Evolutionary conservation across 164 flowering plant species (phyloP), one percentile per base, ranked within the genome.

Genomic region (Stephania yunnanensis): DNA sequence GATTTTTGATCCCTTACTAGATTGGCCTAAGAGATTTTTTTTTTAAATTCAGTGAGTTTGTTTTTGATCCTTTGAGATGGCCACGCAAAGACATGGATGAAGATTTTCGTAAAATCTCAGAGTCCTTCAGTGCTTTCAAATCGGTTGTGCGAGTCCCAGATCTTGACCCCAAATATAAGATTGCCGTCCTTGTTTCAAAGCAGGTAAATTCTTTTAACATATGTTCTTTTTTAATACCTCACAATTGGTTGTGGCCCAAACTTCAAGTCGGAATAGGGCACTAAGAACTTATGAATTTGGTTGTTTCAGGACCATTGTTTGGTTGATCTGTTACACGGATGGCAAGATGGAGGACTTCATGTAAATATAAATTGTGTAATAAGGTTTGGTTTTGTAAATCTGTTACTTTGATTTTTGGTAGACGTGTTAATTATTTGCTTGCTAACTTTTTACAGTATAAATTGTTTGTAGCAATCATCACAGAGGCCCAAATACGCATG

Each of bases 321-420:
- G 78, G 90, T 91, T 70, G 98, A 95, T 69, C 73, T 92, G 83
- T 80, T 95, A 72, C 92, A 91, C 85, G 87, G 84, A 73, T 92
- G 97, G 99, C 99, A 93, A 80, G 92, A 89, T 75, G 88, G 96
- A 45, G 88, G 79, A 79, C 87, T 93, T 76, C 98, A 96, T 22
- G 90, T 95, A 30, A 89, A 92, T 73, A 87, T 95, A 73, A 90
- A 87, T 71, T 84, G 92, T 78, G 99, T 95, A 5, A 92, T 95
- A 84, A 93, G 99, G 99, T 93, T 68, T 79, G 76, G 25, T 52
- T 11, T 11, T 73, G 31, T 42, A 13, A 44, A 8, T 79, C 42
- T 36, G 42, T 36, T 36, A 36, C 42, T 36, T 30, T 44, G 52
- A 17, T 9, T 20, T 25, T 22, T 71, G 36, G 58, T 46, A 46